phyloP scores from a whole-genome alignment of 164 flowering plant genomes.

The Cinnamomum chago region DNA sequence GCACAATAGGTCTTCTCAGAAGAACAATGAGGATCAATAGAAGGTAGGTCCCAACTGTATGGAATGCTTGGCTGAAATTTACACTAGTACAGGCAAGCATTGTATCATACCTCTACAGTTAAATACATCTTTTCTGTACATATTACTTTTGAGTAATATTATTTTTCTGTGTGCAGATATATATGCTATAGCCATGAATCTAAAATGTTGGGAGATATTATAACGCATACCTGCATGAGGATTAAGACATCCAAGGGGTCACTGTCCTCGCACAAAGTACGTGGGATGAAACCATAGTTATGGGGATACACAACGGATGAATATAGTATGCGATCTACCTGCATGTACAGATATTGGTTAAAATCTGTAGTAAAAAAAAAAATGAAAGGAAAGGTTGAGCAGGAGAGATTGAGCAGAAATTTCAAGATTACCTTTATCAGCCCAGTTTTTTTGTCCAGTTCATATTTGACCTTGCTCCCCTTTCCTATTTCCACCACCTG shows the following conservation, averaged over 20 bases:
- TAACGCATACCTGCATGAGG: conserved; percentile 69
- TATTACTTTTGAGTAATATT: too few species aligned
- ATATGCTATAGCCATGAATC: too few species aligned
- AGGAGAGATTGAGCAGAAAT: not conserved
- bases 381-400: not conserved
- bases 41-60: too few species aligned
- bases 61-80: too few species aligned
- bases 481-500: conserved; percentile 24
- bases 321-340: conserved; percentile 89
- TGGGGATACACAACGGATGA: conserved; percentile 95
- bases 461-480: conserved; percentile 27
- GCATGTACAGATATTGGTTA: conserved; percentile 13
- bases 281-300: conserved; percentile 94
- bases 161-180: too few species aligned
- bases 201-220: not conserved
- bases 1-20: too few species aligned
- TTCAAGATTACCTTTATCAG: conserved; percentile 16
- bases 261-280: conserved; percentile 84
- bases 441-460: conserved; percentile 23
- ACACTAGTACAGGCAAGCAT: too few species aligned
- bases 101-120: too few species aligned
- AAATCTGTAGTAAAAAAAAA: not conserved
- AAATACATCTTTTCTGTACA: too few species aligned
- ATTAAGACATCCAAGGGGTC: conserved; percentile 88
- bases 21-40: too few species aligned